Evolutionary conservation across 257 asterid species (phyloP).

Genomic region (Fraxinus excelsior): DNA sequence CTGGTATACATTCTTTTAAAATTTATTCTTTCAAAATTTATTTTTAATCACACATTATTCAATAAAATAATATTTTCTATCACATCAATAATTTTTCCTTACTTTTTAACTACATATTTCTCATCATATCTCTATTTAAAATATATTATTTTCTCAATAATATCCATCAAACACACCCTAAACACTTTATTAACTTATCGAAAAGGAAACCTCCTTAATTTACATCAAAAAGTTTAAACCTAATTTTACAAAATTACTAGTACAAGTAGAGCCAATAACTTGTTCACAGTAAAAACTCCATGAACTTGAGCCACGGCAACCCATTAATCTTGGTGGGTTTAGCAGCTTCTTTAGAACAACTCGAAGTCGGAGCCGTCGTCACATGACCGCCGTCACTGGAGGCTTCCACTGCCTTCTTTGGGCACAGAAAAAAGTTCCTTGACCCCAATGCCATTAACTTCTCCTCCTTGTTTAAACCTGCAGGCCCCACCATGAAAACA

Average conservation of each 20-base stretch:
- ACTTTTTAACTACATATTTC: no score
- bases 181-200: not conserved
- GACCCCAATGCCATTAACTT: constrained; percentile 69
- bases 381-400: constrained; percentile 18
- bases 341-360: constrained; percentile 65
- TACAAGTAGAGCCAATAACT: not conserved
- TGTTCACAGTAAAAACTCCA: constrained; percentile 59
- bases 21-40: no score
- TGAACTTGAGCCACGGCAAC: constrained; percentile 59
- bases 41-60: no score
- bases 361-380: constrained; percentile 29
- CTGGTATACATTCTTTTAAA: no score
- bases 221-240: not conserved
- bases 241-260: not conserved
- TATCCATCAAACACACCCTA: no score
- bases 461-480: constrained; percentile 71
- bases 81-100: no score
- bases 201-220: not conserved
- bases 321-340: constrained; percentile 26
- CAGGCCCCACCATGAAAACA: no score
- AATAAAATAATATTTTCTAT: no score
- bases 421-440: constrained; percentile 74
- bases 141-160: no score
- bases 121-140: no score
- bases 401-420: constrained; percentile 22